Percentiles rank a stretch among this genome's conserved stretches.
These are phyloP conservation scores for Tulasnella sp. DNA, from an alignment of 768 basidiomycete species.

Conservation along the genomic window DNA sequence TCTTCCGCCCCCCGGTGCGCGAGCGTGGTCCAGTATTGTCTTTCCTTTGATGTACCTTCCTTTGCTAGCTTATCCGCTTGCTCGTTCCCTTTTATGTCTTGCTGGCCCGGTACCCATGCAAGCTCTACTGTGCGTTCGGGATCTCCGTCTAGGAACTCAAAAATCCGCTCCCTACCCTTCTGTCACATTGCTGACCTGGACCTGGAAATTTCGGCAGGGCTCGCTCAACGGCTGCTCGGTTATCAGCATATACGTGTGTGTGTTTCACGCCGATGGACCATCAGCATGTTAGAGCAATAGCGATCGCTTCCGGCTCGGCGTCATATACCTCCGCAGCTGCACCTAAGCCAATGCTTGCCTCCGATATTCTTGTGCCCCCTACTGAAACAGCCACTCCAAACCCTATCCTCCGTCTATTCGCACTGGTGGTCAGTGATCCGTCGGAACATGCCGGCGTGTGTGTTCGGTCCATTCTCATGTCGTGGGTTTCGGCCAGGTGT, in stretches of 20 bases:
- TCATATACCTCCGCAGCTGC: not conserved
- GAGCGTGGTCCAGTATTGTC: too few species aligned
- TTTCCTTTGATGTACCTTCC: not conserved
- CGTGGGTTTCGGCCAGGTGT: not conserved
- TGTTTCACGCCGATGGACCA: not conserved
- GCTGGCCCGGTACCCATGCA: constrained; percentile 11
- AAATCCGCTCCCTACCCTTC: too few species aligned
- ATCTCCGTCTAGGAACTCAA: constrained; percentile 3
- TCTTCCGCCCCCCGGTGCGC: too few species aligned
- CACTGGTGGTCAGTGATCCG: constrained; percentile 11
- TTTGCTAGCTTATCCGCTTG: constrained; percentile 5
- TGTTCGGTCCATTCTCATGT: not conserved
- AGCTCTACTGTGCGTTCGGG: not conserved
- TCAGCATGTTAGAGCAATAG: not conserved
- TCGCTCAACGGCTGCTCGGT: not conserved
- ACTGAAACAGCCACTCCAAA: not conserved
- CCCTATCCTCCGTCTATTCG: constrained; percentile 8
- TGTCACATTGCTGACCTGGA: too few species aligned
- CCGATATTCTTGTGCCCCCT: not conserved
- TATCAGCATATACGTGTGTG: constrained; percentile 17
- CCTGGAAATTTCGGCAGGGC: not conserved
- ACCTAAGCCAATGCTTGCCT: not conserved
- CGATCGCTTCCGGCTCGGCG: constrained; percentile 7
- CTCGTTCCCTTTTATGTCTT: constrained; percentile 14
- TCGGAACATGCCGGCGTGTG: constrained; percentile 17